phyloP scores from a whole-genome alignment of 768 basidiomycete species.

The Filobasidium wieringae region DNA sequence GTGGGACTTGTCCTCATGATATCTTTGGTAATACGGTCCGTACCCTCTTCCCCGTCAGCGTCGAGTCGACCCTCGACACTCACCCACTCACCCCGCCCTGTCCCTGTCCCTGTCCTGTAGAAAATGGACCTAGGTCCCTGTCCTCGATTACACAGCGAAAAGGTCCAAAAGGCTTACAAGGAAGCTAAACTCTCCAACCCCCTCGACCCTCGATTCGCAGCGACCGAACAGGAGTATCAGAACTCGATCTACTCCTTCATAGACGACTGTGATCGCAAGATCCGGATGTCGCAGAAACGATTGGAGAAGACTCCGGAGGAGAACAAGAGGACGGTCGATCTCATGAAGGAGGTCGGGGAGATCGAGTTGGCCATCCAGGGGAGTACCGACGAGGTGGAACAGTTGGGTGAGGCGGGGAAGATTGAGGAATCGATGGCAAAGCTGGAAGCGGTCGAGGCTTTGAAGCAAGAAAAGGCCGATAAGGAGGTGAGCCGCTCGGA shows the following conservation, averaged over 20 bases:
- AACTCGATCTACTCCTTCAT: constrained; percentile 90
- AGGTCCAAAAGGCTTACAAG: constrained; percentile 79
- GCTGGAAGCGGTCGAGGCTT: constrained; percentile 90
- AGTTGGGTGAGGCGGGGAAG: constrained; percentile 92
- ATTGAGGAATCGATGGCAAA: constrained; percentile 98
- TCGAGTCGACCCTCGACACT: neutral
- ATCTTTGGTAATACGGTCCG: constrained; percentile 95
- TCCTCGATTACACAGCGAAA: constrained; percentile 89
- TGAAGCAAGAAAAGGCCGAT: constrained; percentile 89
- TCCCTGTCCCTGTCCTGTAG: constrained; percentile 41
- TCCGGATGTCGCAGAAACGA: constrained; percentile 81
- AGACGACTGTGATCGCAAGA: constrained; percentile 94
- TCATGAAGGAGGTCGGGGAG: constrained; percentile 99
- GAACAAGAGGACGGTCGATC: constrained; percentile 94
- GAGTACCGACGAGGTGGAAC: constrained; percentile 95
- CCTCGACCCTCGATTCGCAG: constrained; percentile 64
- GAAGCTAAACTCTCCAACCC: constrained; percentile 65
- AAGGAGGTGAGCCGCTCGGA: constrained; percentile 59
- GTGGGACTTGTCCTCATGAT: constrained; percentile 95
- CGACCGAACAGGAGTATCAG: constrained; percentile 92
- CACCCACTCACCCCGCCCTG: neutral
- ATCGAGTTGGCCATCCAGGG: constrained; percentile 98
- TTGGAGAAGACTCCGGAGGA: constrained; percentile 99
- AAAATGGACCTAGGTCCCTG: constrained; percentile 99
- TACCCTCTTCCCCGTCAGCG: neutral